Percentiles rank a stretch among this genome's conserved stretches.
These are phyloP conservation scores for Melaleuca alternifolia DNA, from an alignment of 345 rosid genomes.

Conservation along the genomic window DNA sequence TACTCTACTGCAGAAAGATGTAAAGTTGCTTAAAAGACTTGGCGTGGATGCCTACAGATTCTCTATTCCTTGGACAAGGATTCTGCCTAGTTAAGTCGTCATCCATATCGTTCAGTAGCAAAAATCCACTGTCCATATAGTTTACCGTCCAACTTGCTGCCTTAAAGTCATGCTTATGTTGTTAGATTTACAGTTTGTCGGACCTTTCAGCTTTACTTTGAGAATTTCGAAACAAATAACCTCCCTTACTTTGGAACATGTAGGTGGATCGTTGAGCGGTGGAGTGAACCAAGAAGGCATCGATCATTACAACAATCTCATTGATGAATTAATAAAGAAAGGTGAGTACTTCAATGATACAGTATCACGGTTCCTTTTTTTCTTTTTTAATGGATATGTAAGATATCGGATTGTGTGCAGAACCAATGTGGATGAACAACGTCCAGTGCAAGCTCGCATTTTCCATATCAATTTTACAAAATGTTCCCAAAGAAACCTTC, in stretches of 20 bases:
- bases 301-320: slow-evolving; percentile 20
- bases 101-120: background rate
- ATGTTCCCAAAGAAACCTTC: no score
- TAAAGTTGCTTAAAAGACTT: slow-evolving; percentile 6
- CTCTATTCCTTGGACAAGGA: slow-evolving; percentile 35
- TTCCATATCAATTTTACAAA: no score
- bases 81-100: slow-evolving; percentile 28
- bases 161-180: background rate
- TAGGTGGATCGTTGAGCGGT: slow-evolving; percentile 25
- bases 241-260: background rate
- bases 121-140: background rate
- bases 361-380: no score
- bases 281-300: slow-evolving; percentile 29
- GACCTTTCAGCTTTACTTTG: no score
- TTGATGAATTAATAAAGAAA: slow-evolving; percentile 8
- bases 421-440: no score
- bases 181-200: no score
- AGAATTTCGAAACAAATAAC: no score
- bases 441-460: background rate
- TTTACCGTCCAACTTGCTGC: background rate
- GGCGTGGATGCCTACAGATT: slow-evolving; percentile 35
- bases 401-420: no score
- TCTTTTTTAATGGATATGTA: no score
- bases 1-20: slow-evolving; percentile 19
- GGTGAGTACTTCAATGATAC: background rate